Conservation (phyloP, 768 basidiomycete genomes). For the Gautieria morchelliformis region DNA sequence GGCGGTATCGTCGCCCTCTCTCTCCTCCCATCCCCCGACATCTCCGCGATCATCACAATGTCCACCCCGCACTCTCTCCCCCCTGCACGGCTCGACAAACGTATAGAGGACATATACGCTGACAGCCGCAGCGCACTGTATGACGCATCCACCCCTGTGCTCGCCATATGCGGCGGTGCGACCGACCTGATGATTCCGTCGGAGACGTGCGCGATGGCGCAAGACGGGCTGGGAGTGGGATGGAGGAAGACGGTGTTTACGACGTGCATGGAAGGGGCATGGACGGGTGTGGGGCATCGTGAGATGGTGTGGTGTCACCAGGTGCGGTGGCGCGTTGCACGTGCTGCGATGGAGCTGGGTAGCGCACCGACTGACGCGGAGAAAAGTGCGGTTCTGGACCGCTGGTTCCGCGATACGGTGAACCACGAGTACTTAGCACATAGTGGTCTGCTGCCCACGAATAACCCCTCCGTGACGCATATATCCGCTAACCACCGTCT, state of each 20-base stretch:
- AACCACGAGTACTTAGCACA: background rate
- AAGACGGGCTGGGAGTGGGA: constrained; percentile 9
- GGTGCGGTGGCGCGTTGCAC: constrained; percentile 80
- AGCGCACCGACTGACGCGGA: constrained; percentile 16
- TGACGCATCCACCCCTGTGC: constrained; percentile 46
- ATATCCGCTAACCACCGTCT: constrained; percentile 27
- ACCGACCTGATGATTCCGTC: constrained; percentile 89
- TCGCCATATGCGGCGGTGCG: constrained; percentile 87
- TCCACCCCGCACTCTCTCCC: constrained; percentile 86
- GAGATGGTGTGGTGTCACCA: constrained; percentile 99
- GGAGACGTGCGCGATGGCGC: constrained; percentile 52
- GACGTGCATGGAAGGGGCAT: constrained; percentile 79
- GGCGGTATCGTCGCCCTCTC: constrained; percentile 86
- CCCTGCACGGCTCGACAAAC: constrained; percentile 78
- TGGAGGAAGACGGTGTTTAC: constrained; percentile 70
- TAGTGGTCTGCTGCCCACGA: background rate
- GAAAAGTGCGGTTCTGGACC: constrained; percentile 37
- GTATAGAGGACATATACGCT: constrained; percentile 67
- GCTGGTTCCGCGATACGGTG: constrained; percentile 54
- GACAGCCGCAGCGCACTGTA: constrained; percentile 31
- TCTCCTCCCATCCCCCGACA: constrained; percentile 54
- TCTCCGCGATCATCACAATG: constrained; percentile 88
- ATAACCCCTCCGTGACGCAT: background rate
- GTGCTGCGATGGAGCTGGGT: constrained; percentile 64
- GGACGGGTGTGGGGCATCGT: constrained; percentile 92